Evolutionary conservation across 2,329 filamentous ascomycete species (phyloP), one percentile per base, ranked within the genome.

Genomic region (Colletotrichum nymphaeae): DNA sequence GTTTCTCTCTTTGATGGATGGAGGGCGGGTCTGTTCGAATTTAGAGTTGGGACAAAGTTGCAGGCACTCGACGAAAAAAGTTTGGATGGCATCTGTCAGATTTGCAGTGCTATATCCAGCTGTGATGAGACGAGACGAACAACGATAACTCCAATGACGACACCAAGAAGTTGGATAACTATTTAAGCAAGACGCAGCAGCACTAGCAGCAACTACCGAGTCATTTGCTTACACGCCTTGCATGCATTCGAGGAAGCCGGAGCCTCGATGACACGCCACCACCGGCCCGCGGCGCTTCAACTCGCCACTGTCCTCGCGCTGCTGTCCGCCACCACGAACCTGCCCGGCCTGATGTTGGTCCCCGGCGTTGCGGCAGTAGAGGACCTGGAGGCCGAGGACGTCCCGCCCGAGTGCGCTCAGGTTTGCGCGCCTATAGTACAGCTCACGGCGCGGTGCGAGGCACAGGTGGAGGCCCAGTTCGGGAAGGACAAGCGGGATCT

Each of bases 331-430:
- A 37, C 46, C 2, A 28, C 24, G 19, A 42, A n/a, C 37, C 37
- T 42, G 9, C 67, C 64, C n/a, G 6, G 14, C 37, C 37, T 19
- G 6, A 42, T 42, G 37, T 42, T 42, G 14, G 37, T 42, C 14
- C 9, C 64, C 8, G 22, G 57, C 49, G 69, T 56, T 4, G 11
- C 42, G 58, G 67, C 71, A 8, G 12, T 63, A 6, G 67, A 73
- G 26, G 71, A 73, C 6, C 62, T 72, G 26, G 67, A 73, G 16
- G 46, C 67, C 2, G 67, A 67, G n/a, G 71, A 73, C 32, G 71
- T 73, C 14, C 71, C 71, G 24, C 46, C 71, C 24, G 67, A 66
- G 26, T 73, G 71, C 42, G 67, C 26, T 5, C 6, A 26, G 19
- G n/a, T 26, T 12, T 73, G 71, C 26, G 46, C 60, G 19, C 67